Base-by-base conservation (phyloP, 345 rosid species). In the Camelina neglecta region DNA sequence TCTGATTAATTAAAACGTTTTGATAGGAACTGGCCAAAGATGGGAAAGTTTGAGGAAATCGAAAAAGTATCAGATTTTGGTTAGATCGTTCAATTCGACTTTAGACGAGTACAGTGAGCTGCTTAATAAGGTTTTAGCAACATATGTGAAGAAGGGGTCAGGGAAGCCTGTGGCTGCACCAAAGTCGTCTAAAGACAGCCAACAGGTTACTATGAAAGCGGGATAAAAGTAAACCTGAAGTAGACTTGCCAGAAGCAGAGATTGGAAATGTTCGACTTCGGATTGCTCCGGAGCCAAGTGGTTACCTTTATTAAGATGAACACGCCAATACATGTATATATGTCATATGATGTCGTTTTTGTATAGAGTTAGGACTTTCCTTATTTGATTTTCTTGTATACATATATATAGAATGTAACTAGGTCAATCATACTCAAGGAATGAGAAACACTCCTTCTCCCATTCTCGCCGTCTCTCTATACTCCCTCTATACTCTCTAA, bases 201-300 rank as follows among this genome's bases (percentile, higher is more conserved):
- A 79, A 50, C 85, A 80, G 74, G 71, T 72, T 74, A 48, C 73
- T 74, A 48, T 23, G 13, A 80, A 80, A 73, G 81, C 76, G 83
- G 35, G 93, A 89, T 47, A 89, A 85, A 83, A 91, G 84, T 3
- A 95, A 89, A 73, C 75, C 77, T 65, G 94, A 87, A 80, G 83
- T 95, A 5, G 92, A 90, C 79, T 88, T 95, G 79, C 98, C 98
- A 0, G 85, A 79, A 70, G 97, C 97, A 77, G 94, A 88, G 67
- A 26, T 87, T 47, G 96, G 99, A 69, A 86, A 88, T 79, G 97
- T 95, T 41, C 72, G 83, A 7, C 79, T 95, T 80, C 85, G 97
- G 47, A 92, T 95, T 84, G 98, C 99, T 6, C 99, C 99, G 5
- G 98, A 95, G 64, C 99, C 99, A 41, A 92, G 98, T 12, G 99